Evolutionary conservation across 306 rosid species (phyloP).

Genomic region (Argentina anserina): DNA sequence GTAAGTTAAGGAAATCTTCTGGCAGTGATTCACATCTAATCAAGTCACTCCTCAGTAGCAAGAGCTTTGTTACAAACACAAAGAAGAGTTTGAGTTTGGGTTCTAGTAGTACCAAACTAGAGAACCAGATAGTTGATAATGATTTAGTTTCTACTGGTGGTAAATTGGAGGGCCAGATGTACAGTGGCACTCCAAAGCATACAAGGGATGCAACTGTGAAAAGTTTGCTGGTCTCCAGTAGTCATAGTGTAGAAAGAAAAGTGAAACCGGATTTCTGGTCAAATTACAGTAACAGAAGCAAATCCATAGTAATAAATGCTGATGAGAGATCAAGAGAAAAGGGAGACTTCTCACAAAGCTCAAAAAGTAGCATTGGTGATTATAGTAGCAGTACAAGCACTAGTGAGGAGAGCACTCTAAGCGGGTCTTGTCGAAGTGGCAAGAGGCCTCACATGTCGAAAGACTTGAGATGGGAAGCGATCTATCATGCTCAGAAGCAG

Average conservation of each 20-base stretch:
- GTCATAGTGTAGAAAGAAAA: slow-evolving; percentile 50
- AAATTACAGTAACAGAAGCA: slow-evolving; percentile 51
- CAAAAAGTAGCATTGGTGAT: slow-evolving; percentile 94
- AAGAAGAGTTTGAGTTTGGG: slow-evolving; percentile 53
- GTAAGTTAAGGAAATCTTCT: slow-evolving; percentile 51
- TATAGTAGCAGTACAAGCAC: slow-evolving; percentile 86
- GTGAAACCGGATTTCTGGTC: slow-evolving; percentile 41
- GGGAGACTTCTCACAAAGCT: slow-evolving; percentile 88
- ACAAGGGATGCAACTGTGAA: slow-evolving; percentile 45
- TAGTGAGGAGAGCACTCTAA: slow-evolving; percentile 80
- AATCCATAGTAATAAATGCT: slow-evolving; percentile 41
- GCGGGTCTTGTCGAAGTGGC: slow-evolving; percentile 81
- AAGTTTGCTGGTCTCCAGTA: slow-evolving; percentile 42
- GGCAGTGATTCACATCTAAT: slow-evolving; percentile 50
- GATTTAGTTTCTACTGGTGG: slow-evolving; percentile 39
- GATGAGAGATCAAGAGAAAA: slow-evolving; percentile 81
- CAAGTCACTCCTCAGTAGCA: slow-evolving; percentile 58
- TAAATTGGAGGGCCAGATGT: slow-evolving; percentile 41
- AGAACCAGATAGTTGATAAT: slow-evolving; percentile 30
- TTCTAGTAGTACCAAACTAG: slow-evolving; percentile 37
- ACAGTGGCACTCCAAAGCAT: slow-evolving; percentile 35
- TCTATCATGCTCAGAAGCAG: slow-evolving; percentile 60
- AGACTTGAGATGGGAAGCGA: slow-evolving; percentile 94
- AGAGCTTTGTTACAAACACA: slow-evolving; percentile 59
- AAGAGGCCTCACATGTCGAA: slow-evolving; percentile 95